A percentile compares a stretch with the other conserved stretches of the same genome.
Conservation (phyloP, 257 asterid species). For the Leptodermis oblonga region DNA sequence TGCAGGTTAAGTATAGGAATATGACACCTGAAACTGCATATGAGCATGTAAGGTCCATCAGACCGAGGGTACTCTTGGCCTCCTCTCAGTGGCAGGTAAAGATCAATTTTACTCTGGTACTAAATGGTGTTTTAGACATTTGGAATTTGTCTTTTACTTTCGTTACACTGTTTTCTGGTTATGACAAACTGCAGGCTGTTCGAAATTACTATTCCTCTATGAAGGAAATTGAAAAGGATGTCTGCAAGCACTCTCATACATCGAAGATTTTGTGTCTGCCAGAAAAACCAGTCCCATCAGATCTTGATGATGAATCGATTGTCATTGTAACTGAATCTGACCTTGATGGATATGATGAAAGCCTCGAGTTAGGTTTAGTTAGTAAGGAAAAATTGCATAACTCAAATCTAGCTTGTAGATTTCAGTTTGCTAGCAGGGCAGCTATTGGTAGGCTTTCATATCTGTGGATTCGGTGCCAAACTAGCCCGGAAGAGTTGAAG, state of each 20-base stretch:
- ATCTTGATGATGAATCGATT: slow-evolving; percentile 61
- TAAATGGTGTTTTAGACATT: neutral
- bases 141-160: neutral
- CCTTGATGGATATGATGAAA: slow-evolving; percentile 82
- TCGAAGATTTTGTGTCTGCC: slow-evolving; percentile 23
- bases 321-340: slow-evolving; percentile 73
- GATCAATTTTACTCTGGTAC: neutral
- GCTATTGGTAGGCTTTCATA: slow-evolving; percentile 64
- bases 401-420: slow-evolving; percentile 51
- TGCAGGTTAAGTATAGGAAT: slow-evolving; percentile 71
- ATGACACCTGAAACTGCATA: slow-evolving; percentile 75
- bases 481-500: slow-evolving; percentile 39
- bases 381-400: slow-evolving; percentile 29
- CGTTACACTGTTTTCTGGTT: neutral
- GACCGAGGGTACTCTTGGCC: slow-evolving; percentile 85
- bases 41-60: slow-evolving; percentile 64
- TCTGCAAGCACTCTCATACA: neutral
- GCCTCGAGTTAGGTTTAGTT: slow-evolving; percentile 18
- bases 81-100: slow-evolving; percentile 78
- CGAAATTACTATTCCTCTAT: slow-evolving; percentile 48
- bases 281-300: slow-evolving; percentile 26
- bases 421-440: slow-evolving; percentile 73
- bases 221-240: slow-evolving; percentile 26
- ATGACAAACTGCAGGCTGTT: slow-evolving; percentile 58
- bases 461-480: slow-evolving; percentile 59